phyloP scores from a whole-genome alignment of 2,329 filamentous ascomycete species.

The Fusarium xylarioides region DNA sequence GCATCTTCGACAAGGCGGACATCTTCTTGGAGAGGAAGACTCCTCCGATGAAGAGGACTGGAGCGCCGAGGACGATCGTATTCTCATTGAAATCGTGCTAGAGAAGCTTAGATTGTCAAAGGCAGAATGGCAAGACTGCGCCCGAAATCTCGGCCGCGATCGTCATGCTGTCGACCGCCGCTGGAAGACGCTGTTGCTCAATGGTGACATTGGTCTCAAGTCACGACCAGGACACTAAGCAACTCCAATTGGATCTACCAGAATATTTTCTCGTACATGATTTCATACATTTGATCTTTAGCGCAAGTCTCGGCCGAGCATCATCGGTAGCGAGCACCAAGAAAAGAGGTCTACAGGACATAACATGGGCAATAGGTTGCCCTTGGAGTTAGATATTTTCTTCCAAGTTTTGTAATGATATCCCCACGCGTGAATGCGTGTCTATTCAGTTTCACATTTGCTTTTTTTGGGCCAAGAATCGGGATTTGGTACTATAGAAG shows the following conservation, averaged over 20 bases:
- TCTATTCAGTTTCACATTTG: conserved; percentile 24
- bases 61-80: conserved; percentile 70
- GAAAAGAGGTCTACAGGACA: conserved; percentile 35
- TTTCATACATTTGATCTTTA: conserved; percentile 24
- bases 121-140: conserved; percentile 74
- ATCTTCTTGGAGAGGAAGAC: conserved; percentile 51
- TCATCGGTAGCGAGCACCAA: conserved; percentile 19
- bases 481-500: conserved; percentile 24
- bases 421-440: conserved; percentile 33
- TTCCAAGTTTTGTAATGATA: conserved; percentile 39
- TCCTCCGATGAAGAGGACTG: conserved; percentile 62
- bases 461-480: conserved; percentile 11
- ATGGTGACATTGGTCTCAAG: conserved; percentile 69
- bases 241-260: conserved; percentile 52
- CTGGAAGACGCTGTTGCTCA: conserved; percentile 70
- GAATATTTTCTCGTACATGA: conserved; percentile 30
- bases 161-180: conserved; percentile 64
- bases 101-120: conserved; percentile 72
- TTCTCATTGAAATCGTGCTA: conserved; percentile 73
- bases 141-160: conserved; percentile 69
- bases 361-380: conserved; percentile 31
- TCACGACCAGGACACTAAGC: conserved; percentile 51
- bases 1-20: conserved; percentile 42
- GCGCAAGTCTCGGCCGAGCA: conserved; percentile 27
- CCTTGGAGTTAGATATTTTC: conserved; percentile 30